A percentile compares a stretch with the other conserved stretches of the same genome.
These are phyloP conservation scores for Thermomyces lanuginosus DNA, from an alignment of 2,329 filamentous ascomycete genomes.

Conservation along the genomic window DNA sequence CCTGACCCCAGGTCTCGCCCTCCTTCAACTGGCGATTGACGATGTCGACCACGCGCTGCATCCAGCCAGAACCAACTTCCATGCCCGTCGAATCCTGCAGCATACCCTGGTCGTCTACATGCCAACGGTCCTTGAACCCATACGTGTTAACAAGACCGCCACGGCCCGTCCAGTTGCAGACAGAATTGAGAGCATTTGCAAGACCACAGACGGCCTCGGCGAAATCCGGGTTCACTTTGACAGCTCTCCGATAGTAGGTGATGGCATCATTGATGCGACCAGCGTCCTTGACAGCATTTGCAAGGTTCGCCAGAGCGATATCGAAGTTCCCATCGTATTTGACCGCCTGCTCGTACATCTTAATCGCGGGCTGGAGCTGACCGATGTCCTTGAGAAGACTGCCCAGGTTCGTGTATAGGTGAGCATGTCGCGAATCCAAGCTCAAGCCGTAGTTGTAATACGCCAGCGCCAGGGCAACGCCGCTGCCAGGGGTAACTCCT, in stretches of 20 bases:
- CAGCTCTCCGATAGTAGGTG: conserved; percentile 74
- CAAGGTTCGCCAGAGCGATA: conserved; percentile 88
- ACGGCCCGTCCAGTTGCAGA: conserved; percentile 83
- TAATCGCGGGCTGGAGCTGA: conserved; percentile 75
- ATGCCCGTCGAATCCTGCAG: conserved; percentile 55
- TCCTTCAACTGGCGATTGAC: conserved; percentile 77
- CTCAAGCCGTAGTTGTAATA: conserved; percentile 92
- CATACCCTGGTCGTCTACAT: conserved; percentile 73
- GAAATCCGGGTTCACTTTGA: conserved; percentile 84
- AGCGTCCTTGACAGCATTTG: conserved; percentile 95
- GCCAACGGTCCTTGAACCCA: conserved; percentile 73
- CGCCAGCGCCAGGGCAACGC: conserved; percentile 68
- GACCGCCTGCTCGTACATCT: conserved; percentile 94
- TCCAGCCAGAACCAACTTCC: conserved; percentile 56
- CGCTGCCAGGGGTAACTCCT: conserved; percentile 70
- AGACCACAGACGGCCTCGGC: conserved; percentile 93
- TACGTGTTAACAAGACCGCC: conserved; percentile 65
- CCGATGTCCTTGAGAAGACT: conserved; percentile 93
- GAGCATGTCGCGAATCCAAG: conserved; percentile 76
- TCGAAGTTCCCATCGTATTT: conserved; percentile 87
- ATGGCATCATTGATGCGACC: conserved; percentile 87
- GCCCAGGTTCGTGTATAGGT: conserved; percentile 90
- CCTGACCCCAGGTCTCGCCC: conserved; percentile 70
- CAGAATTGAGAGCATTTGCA: conserved; percentile 86
- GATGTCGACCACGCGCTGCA: conserved; percentile 78